Conservation (phyloP, 2,329 filamentous ascomycete species). For the Sporothrix schenckii region DNA sequence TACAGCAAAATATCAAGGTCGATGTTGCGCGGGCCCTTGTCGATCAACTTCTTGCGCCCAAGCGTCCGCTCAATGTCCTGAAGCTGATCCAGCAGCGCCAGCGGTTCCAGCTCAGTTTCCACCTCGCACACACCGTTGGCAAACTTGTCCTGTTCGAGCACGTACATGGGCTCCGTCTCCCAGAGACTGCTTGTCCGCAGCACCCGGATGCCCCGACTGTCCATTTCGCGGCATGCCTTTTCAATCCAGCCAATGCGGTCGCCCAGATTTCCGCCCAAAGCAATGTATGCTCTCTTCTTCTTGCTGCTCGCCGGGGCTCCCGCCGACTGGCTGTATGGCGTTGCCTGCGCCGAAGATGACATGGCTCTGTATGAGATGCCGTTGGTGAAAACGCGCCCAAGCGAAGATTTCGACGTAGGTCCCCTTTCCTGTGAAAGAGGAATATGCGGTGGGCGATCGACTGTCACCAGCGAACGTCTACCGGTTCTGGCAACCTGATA, state of each 20-base stretch:
- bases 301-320: background rate
- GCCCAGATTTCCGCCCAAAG: constrained; percentile 89
- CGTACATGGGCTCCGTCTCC: constrained; percentile 97
- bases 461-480: background rate
- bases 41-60: constrained; percentile 79
- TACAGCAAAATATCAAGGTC: constrained; percentile 93
- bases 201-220: constrained; percentile 70
- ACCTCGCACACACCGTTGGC: constrained; percentile 93
- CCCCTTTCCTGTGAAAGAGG: background rate
- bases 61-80: constrained; percentile 81
- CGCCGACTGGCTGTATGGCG: constrained; percentile 32
- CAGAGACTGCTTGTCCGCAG: constrained; percentile 84
- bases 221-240: constrained; percentile 77
- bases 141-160: constrained; percentile 83
- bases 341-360: constrained; percentile 17
- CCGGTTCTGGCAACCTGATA: background rate
- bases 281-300: constrained; percentile 69
- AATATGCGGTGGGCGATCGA: background rate
- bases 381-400: too few relatives aligned
- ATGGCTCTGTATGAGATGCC: background rate
- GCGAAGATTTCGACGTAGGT: background rate
- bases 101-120: constrained; percentile 73
- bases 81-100: constrained; percentile 75
- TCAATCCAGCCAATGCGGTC: constrained; percentile 85
- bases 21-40: constrained; percentile 93